These are phyloP conservation scores for Sideroxylon spinosum DNA, from an alignment of 179 eudicot species.

Conservation along the genomic window DNA sequence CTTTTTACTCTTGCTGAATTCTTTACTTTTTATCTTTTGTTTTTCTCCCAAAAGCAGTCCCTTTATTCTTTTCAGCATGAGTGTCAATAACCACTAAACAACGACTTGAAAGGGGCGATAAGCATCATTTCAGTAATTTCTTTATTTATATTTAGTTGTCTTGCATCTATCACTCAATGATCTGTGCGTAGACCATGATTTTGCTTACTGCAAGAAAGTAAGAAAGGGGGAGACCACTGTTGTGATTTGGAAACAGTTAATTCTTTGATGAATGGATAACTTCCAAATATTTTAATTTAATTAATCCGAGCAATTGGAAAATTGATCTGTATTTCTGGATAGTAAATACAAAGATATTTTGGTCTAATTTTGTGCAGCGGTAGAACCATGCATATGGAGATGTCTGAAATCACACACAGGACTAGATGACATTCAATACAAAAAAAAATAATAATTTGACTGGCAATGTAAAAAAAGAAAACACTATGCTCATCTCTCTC, in stretches of 20 bases:
- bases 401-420: neutral
- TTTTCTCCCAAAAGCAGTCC: neutral
- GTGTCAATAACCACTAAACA: neutral
- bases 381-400: conserved; percentile 9
- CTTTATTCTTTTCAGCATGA: neutral
- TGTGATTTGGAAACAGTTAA: neutral
- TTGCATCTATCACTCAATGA: too few relatives aligned
- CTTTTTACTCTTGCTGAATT: conserved; percentile 15
- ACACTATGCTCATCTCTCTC: conserved; percentile 8
- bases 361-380: neutral
- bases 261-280: neutral
- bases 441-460: neutral
- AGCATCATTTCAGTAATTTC: neutral
- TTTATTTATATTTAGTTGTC: too few relatives aligned
- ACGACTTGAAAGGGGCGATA: neutral
- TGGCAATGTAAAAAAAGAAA: neutral
- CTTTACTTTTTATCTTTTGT: neutral
- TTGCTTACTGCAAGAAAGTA: neutral
- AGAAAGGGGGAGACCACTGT: neutral
- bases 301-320: conserved; percentile 6
- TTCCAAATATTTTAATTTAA: neutral
- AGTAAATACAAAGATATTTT: neutral
- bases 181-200: neutral
- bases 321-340: neutral
- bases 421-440: neutral